phyloP scores from a whole-genome alignment of 1,284 basidiomycete species.

The Peniophora sp. region DNA sequence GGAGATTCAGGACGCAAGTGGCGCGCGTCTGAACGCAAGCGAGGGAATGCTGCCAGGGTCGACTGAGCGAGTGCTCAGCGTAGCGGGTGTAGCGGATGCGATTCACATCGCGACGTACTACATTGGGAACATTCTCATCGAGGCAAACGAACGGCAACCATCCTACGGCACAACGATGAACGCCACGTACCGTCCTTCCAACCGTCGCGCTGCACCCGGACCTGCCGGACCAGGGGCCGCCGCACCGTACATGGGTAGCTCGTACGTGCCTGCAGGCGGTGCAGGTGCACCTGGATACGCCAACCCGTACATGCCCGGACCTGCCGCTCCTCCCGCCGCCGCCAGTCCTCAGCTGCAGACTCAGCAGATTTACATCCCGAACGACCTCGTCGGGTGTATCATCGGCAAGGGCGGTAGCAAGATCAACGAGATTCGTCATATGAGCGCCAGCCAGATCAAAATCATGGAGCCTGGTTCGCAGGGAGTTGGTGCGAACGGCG shows the following conservation, averaged over 20 bases:
- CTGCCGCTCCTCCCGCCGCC: conserved; percentile 11
- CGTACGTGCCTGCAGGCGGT: conserved; percentile 47
- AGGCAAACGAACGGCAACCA: conserved; percentile 85
- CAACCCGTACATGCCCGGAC: conserved; percentile 31
- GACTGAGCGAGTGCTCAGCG: conserved; percentile 97
- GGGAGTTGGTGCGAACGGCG: conserved; percentile 56
- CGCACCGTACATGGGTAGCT: conserved; percentile 47
- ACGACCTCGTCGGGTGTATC: conserved; percentile 95
- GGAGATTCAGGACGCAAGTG: conserved; percentile 98
- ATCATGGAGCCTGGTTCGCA: conserved; percentile 97
- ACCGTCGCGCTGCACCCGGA: conserved; percentile 35
- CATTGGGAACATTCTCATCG: conserved; percentile 94
- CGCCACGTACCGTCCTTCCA: conserved; percentile 29
- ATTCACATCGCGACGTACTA: conserved; percentile 99
- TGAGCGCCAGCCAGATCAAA: conserved; percentile 93
- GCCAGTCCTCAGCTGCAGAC: conserved; percentile 70
- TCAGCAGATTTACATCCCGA: conserved; percentile 98
- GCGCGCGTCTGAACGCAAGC: conserved; percentile 91
- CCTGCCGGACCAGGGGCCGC: too few relatives aligned
- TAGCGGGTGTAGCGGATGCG: conserved; percentile 98
- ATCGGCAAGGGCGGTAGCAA: conserved; percentile 98
- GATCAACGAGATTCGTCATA: conserved; percentile 97
- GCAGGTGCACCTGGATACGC: conserved; percentile 32
- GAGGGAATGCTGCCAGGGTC: conserved; percentile 98
- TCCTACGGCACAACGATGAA: conserved; percentile 34